These are phyloP conservation scores for Syncephalis fuscata DNA, from an alignment of 371 early-diverging fungal genomes.

Conservation along the genomic window DNA sequence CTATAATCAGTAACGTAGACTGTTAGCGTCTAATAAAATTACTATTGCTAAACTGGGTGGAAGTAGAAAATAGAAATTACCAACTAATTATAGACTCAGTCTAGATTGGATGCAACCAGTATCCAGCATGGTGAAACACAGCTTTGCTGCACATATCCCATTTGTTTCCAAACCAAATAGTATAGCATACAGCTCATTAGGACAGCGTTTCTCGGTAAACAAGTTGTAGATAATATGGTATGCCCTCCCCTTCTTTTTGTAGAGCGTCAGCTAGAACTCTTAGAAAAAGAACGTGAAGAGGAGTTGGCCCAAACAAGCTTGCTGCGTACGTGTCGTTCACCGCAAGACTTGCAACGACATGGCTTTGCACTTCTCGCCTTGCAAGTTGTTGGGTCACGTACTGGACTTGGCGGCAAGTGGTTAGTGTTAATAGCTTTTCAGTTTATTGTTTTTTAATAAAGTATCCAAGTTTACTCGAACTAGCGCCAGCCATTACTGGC, in stretches of 20 bases:
- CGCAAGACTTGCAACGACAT: not conserved
- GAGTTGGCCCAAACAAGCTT: not conserved
- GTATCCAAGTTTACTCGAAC: slow-evolving; percentile 1
- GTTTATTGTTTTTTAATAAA: not conserved
- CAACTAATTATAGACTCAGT: too few species aligned
- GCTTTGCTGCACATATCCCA: too few species aligned
- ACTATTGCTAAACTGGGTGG: too few species aligned
- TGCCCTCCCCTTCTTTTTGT: not conserved
- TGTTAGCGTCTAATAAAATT: too few species aligned
- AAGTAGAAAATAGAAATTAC: too few species aligned
- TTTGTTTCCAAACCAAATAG: too few species aligned
- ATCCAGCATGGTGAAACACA: too few species aligned
- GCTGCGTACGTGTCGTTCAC: not conserved
- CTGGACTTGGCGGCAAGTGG: slow-evolving; percentile 1
- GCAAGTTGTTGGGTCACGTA: not conserved
- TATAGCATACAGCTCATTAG: too few species aligned
- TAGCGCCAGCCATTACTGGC: not conserved
- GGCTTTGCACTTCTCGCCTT: not conserved
- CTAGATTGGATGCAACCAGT: too few species aligned
- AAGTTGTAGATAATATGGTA: too few species aligned
- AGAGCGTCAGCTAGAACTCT: not conserved
- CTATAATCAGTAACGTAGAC: too few species aligned
- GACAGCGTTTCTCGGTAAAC: too few species aligned
- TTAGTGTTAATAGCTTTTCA: not conserved
- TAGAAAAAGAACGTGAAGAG: not conserved